Base-by-base conservation (phyloP, 2,329 filamentous ascomycete species). In the Nannizziopsis arthrosporioides region DNA sequence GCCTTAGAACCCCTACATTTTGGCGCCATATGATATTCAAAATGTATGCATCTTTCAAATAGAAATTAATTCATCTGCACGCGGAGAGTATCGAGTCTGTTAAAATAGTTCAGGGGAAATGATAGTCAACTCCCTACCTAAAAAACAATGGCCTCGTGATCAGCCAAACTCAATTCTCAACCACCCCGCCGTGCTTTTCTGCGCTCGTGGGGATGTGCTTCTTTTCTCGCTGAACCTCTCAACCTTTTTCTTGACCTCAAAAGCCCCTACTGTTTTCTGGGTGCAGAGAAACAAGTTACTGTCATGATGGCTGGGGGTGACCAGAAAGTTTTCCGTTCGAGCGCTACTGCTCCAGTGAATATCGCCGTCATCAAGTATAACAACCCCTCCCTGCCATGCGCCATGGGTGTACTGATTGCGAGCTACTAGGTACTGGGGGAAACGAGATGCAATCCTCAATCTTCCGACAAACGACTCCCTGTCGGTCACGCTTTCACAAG, bases 381-480 rank as follows among this genome's bases (percentile, higher is more conserved):
- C 51, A 54, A 52, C 54, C 49, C 43, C 27, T 53, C 54, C 48
- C 57, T 55, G 53, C 47, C 40, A 48, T 55, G 49, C 50, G 51
- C 50, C 39, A 46, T 27, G 54, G n/a, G 9, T 9, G 22, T 19
- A 38, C 42, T 46, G 22, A 46, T 22, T 42, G 19, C 15, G 42
- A n/a, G 14, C 19, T 14, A 18, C n/a, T 42, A 80, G 77, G 65
- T 84, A 98, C 78, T 98, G 93, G 92, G 92, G 93, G 59, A 98
- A 98, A 73, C 85, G 92, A 54, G 89, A 96, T 68, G 70, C 85
- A 45, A 86, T 85, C 65, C 80, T 96, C 60, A 98, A 98, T 70
- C 84, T 96, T 49, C 92, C 92, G 32, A 96, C 92, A 64, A 98
- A 98, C 74, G 94, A 87, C 55, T 98, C 92, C 56, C 81, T 98